These are phyloP conservation scores for Mycena pura DNA, from an alignment of 768 basidiomycete genomes.

Conservation along the genomic window DNA sequence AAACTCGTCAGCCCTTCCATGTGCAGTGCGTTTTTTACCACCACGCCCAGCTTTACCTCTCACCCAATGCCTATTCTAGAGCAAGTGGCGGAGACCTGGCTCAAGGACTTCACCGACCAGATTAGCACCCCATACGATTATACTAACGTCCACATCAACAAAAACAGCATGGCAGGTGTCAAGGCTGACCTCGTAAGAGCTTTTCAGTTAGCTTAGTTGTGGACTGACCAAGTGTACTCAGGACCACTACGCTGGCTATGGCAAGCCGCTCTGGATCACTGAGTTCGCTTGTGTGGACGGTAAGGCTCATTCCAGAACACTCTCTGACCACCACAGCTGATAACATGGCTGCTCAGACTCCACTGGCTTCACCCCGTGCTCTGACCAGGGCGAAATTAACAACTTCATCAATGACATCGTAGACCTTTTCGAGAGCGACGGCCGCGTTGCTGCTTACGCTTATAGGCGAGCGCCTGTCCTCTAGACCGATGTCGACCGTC, in stretches of 20 bases:
- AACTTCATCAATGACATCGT: constrained; percentile 48
- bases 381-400: constrained; percentile 50
- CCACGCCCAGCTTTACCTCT: not conserved
- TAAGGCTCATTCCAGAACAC: constrained; percentile 20
- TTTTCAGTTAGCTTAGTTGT: not conserved
- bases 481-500: not conserved
- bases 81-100: constrained; percentile 56
- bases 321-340: not conserved
- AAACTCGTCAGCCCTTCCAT: constrained; percentile 53
- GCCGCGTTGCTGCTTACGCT: constrained; percentile 49
- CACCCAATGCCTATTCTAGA: constrained; percentile 36
- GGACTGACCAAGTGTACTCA: constrained; percentile 19
- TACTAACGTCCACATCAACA: constrained; percentile 56
- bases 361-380: constrained; percentile 50
- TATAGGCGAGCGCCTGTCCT: constrained; percentile 35
- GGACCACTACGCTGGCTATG: constrained; percentile 52
- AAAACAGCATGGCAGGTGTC: constrained; percentile 52
- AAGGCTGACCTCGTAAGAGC: constrained; percentile 48
- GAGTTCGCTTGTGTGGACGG: constrained; percentile 58
- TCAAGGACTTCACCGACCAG: constrained; percentile 44
- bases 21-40: constrained; percentile 47
- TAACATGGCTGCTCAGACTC: constrained; percentile 33
- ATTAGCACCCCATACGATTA: constrained; percentile 53
- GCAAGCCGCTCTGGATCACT: constrained; percentile 56
- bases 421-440: constrained; percentile 44